These are phyloP conservation scores for Trametes sanguinea DNA, from an alignment of 768 basidiomycete species.

Conservation along the genomic window DNA sequence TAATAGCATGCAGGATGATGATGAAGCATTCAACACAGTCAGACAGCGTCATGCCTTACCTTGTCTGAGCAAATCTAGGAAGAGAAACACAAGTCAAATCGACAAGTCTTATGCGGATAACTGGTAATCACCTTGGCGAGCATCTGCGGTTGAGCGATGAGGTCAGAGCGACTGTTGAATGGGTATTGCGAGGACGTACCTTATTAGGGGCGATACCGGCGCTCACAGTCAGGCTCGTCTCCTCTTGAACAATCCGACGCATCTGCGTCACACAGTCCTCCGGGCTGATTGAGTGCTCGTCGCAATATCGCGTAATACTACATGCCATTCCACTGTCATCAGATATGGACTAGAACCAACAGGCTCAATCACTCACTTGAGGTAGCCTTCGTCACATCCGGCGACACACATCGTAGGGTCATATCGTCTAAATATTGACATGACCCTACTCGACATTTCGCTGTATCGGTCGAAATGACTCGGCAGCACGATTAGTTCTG, in stretches of 20 bases:
- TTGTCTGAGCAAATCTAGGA: conserved; percentile 89
- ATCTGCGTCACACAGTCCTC: conserved; percentile 81
- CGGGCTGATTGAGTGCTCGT: conserved; percentile 59
- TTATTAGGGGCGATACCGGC: conserved; percentile 96
- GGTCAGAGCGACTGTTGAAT: conserved; percentile 8
- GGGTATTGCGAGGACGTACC: conserved; percentile 46
- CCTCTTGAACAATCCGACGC: conserved; percentile 67
- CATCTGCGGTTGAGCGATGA: conserved; percentile 53
- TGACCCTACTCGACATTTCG: conserved; percentile 72
- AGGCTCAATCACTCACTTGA: conserved; percentile 63
- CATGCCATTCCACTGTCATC: not conserved
- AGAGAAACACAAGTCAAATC: not conserved
- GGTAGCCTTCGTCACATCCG: conserved; percentile 88
- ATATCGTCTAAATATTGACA: conserved; percentile 66
- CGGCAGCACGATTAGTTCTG: conserved; percentile 73
- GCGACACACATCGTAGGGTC: conserved; percentile 76
- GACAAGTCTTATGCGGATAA: not conserved
- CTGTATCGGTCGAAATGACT: conserved; percentile 61
- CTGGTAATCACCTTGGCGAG: conserved; percentile 74
- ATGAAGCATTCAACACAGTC: not conserved
- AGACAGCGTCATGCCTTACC: conserved; percentile 36
- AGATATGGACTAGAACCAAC: not conserved
- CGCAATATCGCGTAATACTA: conserved; percentile 85
- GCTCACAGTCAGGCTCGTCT: conserved; percentile 87
- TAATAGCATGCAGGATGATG: conserved; percentile 27